Evolutionary conservation across 768 basidiomycete species (phyloP), one percentile per base, ranked within the genome.

Genomic region (Phanerochaete carnosa): DNA sequence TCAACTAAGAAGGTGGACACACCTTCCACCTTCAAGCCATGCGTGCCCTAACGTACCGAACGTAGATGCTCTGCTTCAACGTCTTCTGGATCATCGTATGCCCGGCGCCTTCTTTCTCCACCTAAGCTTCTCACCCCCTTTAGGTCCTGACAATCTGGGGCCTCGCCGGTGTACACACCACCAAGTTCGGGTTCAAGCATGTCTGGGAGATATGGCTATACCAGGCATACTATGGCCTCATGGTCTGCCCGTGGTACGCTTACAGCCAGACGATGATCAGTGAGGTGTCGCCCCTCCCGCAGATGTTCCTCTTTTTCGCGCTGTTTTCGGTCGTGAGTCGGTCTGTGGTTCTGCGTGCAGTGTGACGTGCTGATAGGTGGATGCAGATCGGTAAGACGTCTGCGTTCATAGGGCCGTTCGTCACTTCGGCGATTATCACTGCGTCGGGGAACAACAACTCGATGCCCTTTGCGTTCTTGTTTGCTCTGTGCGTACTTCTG

Each of bases 211-310:
- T 89, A 30, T 89, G 88, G 86, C 62, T 83, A 30, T 89, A 88
- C 66, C 87, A 89, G 65, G 86, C 79, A 12, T 87, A 82, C 68
- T 89, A 86, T 65, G 88, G 88, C 16, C 73, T 91, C 29, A 78
- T 88, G 81, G 86, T 89, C 3, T 89, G 88, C 64, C 88, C 88
- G 2, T 90, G 88, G 88, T 90, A 89, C 68, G 88, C 89, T 46
- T 89, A 90, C 68, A 89, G 88, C 68, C 87, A 90, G 70, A 90
- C 88, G 1, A 88, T 91, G 90, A 91, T 91, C 61, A 87, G 84
- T 69, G 88, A 92, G 64, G 88, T 92, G 28, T 88, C 85, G 43
- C 87, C 86, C 39, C 72, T 85, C 56, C 83, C 85, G 33, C 89
- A 89, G 73, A 90, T 88, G 88, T 87, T 89, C 71, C 75, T 89